Percentiles rank a stretch among this genome's conserved stretches.
Conservation (phyloP, 345 rosid genomes). For the Eucalyptus marginata region DNA sequence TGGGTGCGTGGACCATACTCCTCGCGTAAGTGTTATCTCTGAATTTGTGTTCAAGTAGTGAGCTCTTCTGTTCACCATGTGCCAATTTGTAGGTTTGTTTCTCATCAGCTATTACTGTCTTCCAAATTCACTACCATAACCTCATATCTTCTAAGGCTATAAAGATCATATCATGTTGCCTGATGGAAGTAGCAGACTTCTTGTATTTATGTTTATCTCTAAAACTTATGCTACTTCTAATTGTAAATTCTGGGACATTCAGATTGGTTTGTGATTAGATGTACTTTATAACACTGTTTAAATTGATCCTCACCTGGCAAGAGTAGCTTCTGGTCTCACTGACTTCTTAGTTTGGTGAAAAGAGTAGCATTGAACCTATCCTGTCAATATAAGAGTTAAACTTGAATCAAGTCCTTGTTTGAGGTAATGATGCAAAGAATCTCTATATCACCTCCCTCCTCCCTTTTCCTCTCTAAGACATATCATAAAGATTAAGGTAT, state of each 20-base stretch:
- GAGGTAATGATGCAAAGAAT: background rate
- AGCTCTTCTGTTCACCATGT: background rate
- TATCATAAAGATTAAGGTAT: background rate
- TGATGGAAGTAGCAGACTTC: background rate
- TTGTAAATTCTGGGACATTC: too few species aligned
- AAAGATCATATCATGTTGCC: background rate
- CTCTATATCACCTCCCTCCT: background rate
- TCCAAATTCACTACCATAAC: background rate
- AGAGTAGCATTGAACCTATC: background rate
- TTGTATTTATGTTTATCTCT: too few species aligned
- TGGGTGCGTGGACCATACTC: conserved; percentile 56
- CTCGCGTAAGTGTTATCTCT: conserved; percentile 43
- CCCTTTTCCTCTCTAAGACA: background rate
- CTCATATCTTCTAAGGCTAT: background rate
- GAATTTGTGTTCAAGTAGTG: background rate
- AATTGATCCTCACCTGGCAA: background rate
- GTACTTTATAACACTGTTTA: background rate
- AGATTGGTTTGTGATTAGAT: too few species aligned
- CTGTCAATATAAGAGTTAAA: background rate
- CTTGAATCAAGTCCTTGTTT: background rate
- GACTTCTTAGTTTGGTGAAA: background rate
- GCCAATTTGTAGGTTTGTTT: background rate
- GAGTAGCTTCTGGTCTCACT: background rate
- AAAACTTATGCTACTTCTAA: too few species aligned
- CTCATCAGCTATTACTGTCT: background rate